phyloP scores from a whole-genome alignment of 2,329 filamentous ascomycete genomes.

The Ascochyta lentis region DNA sequence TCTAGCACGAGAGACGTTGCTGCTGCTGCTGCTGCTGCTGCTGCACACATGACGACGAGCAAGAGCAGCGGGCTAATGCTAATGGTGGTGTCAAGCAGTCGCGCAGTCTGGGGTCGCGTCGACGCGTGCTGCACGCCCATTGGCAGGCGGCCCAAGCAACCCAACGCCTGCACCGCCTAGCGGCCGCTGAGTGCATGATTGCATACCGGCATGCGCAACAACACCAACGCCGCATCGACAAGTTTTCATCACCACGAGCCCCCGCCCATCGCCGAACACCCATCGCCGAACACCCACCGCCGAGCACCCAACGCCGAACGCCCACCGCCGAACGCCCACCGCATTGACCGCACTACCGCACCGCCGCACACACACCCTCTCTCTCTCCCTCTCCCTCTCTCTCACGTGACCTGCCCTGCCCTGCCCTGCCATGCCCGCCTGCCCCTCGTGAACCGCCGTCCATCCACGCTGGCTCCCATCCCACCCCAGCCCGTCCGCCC shows the following conservation, averaged over 20 bases:
- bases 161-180: slow-evolving; percentile 2
- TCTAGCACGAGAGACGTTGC: too few relatives aligned
- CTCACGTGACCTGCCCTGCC: slow-evolving; percentile 23
- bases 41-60: neutral
- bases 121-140: slow-evolving; percentile 13
- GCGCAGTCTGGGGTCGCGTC: neutral
- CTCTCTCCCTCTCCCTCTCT: neutral
- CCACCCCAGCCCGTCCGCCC: slow-evolving; percentile 36
- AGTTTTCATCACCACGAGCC: slow-evolving; percentile 26
- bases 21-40: too few relatives aligned
- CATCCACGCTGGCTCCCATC: slow-evolving; percentile 45
- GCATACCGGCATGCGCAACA: slow-evolving; percentile 6
- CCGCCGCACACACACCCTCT: slow-evolving; percentile 15
- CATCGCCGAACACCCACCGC: neutral
- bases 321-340: neutral
- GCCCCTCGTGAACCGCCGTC: slow-evolving; percentile 23
- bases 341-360: slow-evolving; percentile 9
- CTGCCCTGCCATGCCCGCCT: slow-evolving; percentile 29
- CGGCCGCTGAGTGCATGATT: neutral
- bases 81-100: too few relatives aligned
- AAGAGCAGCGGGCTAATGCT: neutral
- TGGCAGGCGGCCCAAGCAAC: slow-evolving; percentile 16
- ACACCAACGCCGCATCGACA: slow-evolving; percentile 19
- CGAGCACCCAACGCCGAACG: neutral
- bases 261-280: neutral